Evolutionary conservation across 768 basidiomycete species (phyloP), one percentile per base, ranked within the genome.

Genomic region (Lyophyllum semitale): DNA sequence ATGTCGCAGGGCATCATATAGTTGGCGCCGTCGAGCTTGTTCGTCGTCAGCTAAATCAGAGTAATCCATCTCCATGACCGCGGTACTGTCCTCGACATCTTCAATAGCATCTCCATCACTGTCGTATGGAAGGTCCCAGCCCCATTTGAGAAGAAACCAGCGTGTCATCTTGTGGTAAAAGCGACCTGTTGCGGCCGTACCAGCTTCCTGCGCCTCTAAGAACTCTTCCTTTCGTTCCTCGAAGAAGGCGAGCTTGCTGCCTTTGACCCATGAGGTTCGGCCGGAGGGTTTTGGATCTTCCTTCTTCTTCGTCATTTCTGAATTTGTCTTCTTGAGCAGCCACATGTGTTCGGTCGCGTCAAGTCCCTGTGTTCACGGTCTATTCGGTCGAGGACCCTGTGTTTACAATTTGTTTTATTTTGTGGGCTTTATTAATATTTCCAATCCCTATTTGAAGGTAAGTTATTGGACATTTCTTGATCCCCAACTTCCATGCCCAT

Each of bases 221-320:
- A 44, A 44, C 25, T 44, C 43, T 15, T 44, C 23, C 43, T 27
- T 23, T 4, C 43, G 43, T 4, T 3, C 23, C 23, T 44, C 43
- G 12, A 44, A 20, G 43, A 44, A 44, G 8, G 4, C 43, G 23
- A 44, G 43, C 17, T 44, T 44, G 9, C 11, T 22, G 4, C 25
- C 43, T 18, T 44, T 44, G 43, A 44, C 43, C 43, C 43, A 44
- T n/a, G n/a, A n/a, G n/a, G n/a, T n/a, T n/a, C n/a, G n/a, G n/a
- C n/a, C n/a, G n/a, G n/a, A n/a, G n/a, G n/a, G n/a, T n/a, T n/a
- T n/a, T n/a, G n/a, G n/a, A n/a, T n/a, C n/a, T n/a, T n/a, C n/a
- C n/a, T n/a, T n/a, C n/a, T n/a, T n/a, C n/a, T n/a, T n/a, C n/a
- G n/a, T n/a, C n/a, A n/a, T n/a, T n/a, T n/a, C n/a, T n/a, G n/a